These are phyloP conservation scores for Exophiala bonariae DNA, from an alignment of 2,329 filamentous ascomycete species.

Conservation along the genomic window DNA sequence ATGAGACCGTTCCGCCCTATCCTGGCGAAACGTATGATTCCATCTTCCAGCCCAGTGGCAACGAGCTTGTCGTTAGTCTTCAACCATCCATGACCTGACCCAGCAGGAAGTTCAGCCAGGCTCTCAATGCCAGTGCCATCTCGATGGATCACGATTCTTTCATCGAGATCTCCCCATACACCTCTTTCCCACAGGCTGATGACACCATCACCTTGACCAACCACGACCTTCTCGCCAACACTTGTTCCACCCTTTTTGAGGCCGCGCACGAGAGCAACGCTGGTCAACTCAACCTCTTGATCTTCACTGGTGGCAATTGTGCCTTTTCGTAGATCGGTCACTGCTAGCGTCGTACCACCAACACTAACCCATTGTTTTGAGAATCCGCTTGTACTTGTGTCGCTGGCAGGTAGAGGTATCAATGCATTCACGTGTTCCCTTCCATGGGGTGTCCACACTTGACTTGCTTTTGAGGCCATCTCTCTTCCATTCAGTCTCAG, in stretches of 20 bases:
- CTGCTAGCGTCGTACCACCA: constrained; percentile 84
- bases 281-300: constrained; percentile 91
- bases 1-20: constrained; percentile 72
- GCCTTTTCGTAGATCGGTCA: constrained; percentile 84
- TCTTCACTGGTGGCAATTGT: constrained; percentile 89
- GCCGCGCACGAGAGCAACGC: constrained; percentile 74
- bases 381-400: constrained; percentile 81
- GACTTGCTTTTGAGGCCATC: constrained; percentile 56
- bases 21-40: constrained; percentile 73
- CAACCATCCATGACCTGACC: constrained; percentile 62
- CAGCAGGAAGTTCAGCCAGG: constrained; percentile 70
- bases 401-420: constrained; percentile 75
- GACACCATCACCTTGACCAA: constrained; percentile 76
- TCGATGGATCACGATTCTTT: constrained; percentile 74
- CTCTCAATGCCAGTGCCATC: constrained; percentile 79
- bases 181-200: constrained; percentile 93
- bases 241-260: constrained; percentile 65
- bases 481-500: constrained; percentile 51
- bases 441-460: constrained; percentile 77
- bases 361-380: constrained; percentile 95
- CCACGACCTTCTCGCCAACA: constrained; percentile 73
- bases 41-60: constrained; percentile 79
- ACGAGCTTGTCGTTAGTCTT: constrained; percentile 59
- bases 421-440: constrained; percentile 91
- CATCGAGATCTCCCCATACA: constrained; percentile 92